Evolutionary conservation across 2,329 filamentous ascomycete species (phyloP), one percentile per base, ranked within the genome.

Genomic region (Akanthomyces muscarius): DNA sequence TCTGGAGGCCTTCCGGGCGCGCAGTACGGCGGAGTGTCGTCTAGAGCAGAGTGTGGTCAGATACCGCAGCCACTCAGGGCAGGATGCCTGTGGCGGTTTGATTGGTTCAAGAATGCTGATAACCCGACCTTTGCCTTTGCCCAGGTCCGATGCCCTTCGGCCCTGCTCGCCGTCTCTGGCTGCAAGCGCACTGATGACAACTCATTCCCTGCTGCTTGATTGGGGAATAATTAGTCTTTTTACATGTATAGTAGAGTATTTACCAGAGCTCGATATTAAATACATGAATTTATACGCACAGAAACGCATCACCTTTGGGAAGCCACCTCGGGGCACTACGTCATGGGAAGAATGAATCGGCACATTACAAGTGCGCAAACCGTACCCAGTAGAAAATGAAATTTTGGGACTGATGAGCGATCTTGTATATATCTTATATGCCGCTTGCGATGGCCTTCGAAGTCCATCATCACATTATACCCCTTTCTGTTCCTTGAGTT

Each of bases 41-140:
- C 78, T 57, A 76, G 80, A 61, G 73, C 74, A 57, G 78, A 82
- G 38, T 88, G 85, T 74, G 75, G 78, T 64, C 69, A 71, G 58
- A 83, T 86, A 74, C 85, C 85, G 0, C 74, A 70, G 44, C 74
- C 77, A 44, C 77, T 88, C 58, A 81, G 84, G 75, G 76, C 74
- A 11, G 85, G 85, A 10, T 88, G 85, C 74, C 76, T 81, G 71
- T 88, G 85, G 83, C 83, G 85, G 65, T 88, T 87, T 69, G 83
- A 87, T 75, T 88, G 84, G 84, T 86, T 87, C 74, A 69, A 77
- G 66, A 80, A 81, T 65, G 79, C 83, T 55, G 82, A 86, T 70
- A 87, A 86, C 74, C 84, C 84, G 7, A 69, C 68, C 33, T 80
- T 87, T 61, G 76, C 73, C 61, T 87, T 84, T 73, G 74, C 78